phyloP scores from a whole-genome alignment of 1,139 yeast genomes.

The Candida neerlandica region DNA sequence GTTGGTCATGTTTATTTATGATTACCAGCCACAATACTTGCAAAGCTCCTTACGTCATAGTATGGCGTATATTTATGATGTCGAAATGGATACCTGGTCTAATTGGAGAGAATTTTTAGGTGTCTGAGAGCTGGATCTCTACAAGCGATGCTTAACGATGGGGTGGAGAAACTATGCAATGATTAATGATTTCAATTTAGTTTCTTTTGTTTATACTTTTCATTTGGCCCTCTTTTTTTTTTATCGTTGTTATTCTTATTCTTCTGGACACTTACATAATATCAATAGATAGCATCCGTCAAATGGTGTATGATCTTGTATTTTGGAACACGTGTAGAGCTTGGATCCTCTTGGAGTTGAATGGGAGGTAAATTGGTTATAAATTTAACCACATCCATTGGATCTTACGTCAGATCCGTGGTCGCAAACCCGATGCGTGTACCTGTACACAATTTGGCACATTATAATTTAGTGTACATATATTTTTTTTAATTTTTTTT shows the following conservation, averaged over 20 bases:
- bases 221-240: too few relatives aligned
- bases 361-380: too few relatives aligned
- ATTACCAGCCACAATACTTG: constrained; percentile 61
- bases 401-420: neutral
- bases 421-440: neutral
- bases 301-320: too few relatives aligned
- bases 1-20: constrained; percentile 69
- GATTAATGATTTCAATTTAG: neutral
- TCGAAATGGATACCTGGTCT: constrained; percentile 45
- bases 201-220: neutral
- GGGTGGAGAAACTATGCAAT: neutral
- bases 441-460: neutral
- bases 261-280: too few relatives aligned
- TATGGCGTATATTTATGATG: constrained; percentile 73
- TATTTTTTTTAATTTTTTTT: neutral
- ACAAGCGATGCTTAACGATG: neutral
- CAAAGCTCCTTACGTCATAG: constrained; percentile 71
- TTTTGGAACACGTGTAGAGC: too few relatives aligned
- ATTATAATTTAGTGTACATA: neutral
- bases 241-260: too few relatives aligned
- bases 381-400: too few relatives aligned
- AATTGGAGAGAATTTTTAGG: constrained; percentile 49
- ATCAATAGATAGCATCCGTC: too few relatives aligned
- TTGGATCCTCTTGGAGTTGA: too few relatives aligned
- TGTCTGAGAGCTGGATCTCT: constrained; percentile 17